Evolutionary conservation across 2,329 filamentous ascomycete species (phyloP).

Genomic region (Pyrenophora seminiperda): DNA sequence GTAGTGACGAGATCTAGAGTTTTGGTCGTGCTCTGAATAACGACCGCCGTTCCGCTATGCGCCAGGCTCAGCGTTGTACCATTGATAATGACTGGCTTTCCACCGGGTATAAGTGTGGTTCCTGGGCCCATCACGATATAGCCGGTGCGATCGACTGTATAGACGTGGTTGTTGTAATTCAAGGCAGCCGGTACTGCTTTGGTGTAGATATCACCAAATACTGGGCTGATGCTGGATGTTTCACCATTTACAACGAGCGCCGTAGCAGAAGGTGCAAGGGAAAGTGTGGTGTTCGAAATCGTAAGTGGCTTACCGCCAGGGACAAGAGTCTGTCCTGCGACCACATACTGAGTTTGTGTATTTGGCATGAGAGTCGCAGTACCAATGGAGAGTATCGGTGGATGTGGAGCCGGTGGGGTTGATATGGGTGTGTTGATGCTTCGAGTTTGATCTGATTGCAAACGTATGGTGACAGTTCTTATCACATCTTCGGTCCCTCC

Average conservation of each 20-base stretch:
- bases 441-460: constrained; percentile 14
- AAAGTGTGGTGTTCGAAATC: constrained; percentile 44
- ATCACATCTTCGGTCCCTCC: constrained; percentile 31
- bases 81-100: constrained; percentile 40
- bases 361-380: constrained; percentile 31
- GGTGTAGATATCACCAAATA: constrained; percentile 28
- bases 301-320: constrained; percentile 44
- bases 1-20: constrained; percentile 29
- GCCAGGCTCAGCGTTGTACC: constrained; percentile 42
- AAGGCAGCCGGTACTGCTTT: constrained; percentile 38
- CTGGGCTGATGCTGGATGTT: constrained; percentile 27
- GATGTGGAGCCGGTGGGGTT: constrained; percentile 15
- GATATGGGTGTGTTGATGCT: constrained; percentile 23
- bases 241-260: constrained; percentile 46
- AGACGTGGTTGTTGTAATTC: constrained; percentile 43
- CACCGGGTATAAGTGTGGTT: constrained; percentile 46
- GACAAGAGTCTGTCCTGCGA: constrained; percentile 39
- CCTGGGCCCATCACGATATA: constrained; percentile 50
- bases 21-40: constrained; percentile 34
- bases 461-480: constrained; percentile 23
- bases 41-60: constrained; percentile 32
- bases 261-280: constrained; percentile 43
- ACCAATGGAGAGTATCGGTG: constrained; percentile 29
- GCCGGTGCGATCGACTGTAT: constrained; percentile 52
- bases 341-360: constrained; percentile 31